These are phyloP conservation scores for Gautieria morchelliformis DNA, from an alignment of 768 basidiomycete species.

Conservation along the genomic window DNA sequence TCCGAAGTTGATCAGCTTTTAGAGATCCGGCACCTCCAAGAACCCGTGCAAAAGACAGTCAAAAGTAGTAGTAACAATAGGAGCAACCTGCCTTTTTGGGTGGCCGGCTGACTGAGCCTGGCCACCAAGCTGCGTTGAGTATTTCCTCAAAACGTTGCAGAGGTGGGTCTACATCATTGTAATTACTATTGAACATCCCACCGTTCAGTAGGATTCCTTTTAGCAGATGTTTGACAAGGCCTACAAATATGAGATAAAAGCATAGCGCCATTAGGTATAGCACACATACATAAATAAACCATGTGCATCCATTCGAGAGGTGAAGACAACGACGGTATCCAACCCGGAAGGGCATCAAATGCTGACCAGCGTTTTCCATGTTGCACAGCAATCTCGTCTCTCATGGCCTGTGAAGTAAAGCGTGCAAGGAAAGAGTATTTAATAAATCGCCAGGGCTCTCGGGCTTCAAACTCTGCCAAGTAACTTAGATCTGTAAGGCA, in stretches of 20 bases:
- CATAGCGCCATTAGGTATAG: too few relatives aligned
- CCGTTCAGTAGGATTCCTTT: neutral
- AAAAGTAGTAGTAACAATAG: neutral
- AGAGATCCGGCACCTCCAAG: neutral
- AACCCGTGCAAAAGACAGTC: neutral
- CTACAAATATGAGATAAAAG: too few relatives aligned
- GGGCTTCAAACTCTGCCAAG: neutral
- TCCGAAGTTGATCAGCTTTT: neutral
- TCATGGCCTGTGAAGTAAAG: conserved; percentile 3
- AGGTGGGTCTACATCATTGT: neutral
- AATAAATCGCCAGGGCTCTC: conserved; percentile 11
- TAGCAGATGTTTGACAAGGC: neutral
- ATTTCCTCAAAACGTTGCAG: neutral
- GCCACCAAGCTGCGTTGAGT: neutral
- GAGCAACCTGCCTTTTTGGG: neutral
- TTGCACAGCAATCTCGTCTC: conserved; percentile 12
- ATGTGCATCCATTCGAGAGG: neutral
- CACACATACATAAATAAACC: neutral
- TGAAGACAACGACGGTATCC: neutral
- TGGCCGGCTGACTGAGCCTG: neutral
- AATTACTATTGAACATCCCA: neutral
- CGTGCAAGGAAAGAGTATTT: conserved; percentile 14
- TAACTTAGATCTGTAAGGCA: neutral
- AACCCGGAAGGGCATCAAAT: neutral
- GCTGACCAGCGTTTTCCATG: conserved; percentile 12